Conservation (phyloP, 2,329 filamentous ascomycete genomes). For the Calonectria naviculata region DNA sequence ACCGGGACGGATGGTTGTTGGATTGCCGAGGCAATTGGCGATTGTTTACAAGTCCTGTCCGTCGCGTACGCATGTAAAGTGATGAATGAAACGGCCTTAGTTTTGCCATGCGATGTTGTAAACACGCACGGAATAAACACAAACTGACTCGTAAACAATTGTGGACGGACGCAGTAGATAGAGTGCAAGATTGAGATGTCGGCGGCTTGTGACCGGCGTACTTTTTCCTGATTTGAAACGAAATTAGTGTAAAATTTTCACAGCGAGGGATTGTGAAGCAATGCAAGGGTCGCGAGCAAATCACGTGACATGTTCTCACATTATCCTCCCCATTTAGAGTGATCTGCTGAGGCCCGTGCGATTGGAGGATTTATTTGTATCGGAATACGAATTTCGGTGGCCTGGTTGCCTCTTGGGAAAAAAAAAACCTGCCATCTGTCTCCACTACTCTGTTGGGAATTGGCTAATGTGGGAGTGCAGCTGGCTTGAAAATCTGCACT, state of each 20-base stretch:
- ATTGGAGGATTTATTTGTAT: background rate
- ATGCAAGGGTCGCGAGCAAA: background rate
- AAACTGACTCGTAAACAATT: too few species aligned
- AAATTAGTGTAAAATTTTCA: background rate
- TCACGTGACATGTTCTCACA: background rate
- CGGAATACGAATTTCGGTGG: background rate
- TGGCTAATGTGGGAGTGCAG: constrained; percentile 6
- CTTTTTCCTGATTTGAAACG: background rate
- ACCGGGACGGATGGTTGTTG: background rate
- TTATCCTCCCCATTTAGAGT: too few species aligned
- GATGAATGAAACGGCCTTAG: background rate
- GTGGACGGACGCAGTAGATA: background rate
- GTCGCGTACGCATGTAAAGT: background rate
- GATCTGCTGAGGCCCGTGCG: background rate
- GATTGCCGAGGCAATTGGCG: background rate
- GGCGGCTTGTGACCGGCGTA: background rate
- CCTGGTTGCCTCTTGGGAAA: background rate
- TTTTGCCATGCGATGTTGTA: background rate
- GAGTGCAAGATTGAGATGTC: background rate
- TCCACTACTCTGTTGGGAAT: background rate
- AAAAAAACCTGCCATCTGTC: background rate
- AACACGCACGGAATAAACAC: background rate
- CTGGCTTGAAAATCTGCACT: constrained; percentile 14
- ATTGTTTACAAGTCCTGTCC: background rate
- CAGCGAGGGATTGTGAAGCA: background rate